A percentile compares a stretch with the other conserved stretches of the same genome.
phyloP scores from a whole-genome alignment of 495 filamentous ascomycete species.

The Lophiostoma macrostomum region DNA sequence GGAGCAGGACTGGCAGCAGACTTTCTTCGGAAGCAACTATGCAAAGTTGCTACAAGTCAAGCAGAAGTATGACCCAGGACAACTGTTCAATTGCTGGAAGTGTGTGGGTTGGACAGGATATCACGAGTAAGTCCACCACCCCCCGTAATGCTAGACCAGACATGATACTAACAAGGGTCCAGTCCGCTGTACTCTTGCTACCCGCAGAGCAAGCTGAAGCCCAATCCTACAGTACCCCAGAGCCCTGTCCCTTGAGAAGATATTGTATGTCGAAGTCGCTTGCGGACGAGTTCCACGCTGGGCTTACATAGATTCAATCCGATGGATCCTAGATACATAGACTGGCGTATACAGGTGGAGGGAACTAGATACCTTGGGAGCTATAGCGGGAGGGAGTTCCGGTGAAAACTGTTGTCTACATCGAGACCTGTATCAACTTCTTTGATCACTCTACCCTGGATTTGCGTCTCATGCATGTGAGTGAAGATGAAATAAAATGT shows the following conservation, averaged over 20 bases:
- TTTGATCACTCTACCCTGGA: too few species aligned
- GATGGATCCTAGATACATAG: too few species aligned
- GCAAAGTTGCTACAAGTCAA: slow-evolving; percentile 24
- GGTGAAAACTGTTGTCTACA: too few species aligned
- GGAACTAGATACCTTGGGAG: too few species aligned
- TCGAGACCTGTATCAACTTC: too few species aligned
- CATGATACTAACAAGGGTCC: not conserved
- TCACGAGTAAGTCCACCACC: slow-evolving; percentile 21
- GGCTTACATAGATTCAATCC: not conserved
- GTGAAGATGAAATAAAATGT: too few species aligned
- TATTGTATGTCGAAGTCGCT: not conserved
- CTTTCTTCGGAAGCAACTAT: slow-evolving; percentile 32
- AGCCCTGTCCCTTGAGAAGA: slow-evolving; percentile 7
- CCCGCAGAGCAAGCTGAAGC: slow-evolving; percentile 7
- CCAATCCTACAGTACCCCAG: slow-evolving; percentile 12
- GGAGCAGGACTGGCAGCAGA: slow-evolving; percentile 32
- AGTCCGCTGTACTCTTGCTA: slow-evolving; percentile 30
- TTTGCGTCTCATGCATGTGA: too few species aligned
- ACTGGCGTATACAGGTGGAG: too few species aligned
- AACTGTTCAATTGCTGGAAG: slow-evolving; percentile 31
- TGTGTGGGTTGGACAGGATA: slow-evolving; percentile 31
- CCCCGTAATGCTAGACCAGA: not conserved
- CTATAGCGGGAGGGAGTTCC: too few species aligned
- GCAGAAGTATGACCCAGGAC: slow-evolving; percentile 29
- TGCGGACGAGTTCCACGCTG: not conserved